Base-by-base conservation (phyloP, 2,329 filamentous ascomycete genomes). In the Aspergillus aculeatinus region DNA sequence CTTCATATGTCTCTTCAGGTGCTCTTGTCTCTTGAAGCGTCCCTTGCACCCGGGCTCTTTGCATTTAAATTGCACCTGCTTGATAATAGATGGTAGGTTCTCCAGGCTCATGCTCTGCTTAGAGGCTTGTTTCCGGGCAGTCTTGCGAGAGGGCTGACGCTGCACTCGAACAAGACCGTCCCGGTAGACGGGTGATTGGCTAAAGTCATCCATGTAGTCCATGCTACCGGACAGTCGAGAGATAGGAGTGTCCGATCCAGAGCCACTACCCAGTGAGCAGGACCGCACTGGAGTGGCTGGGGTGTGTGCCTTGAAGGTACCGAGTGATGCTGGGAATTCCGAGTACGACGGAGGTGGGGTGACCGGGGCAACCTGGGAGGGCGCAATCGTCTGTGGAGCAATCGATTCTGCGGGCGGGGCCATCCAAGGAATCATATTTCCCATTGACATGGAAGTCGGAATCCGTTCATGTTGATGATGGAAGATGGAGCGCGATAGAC, bases 11-110 rank as follows among this genome's bases (percentile, higher is more conserved):
- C 80, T 70, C 69, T 81, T 81, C 19, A 82, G 68, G 59, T 82
- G 80, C 62, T 82, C 80, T 60, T 80, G 78, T 51, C 81, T 69
- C 70, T 80, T 79, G 67, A 83, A 83, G 5, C 75, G 75, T 7
- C 76, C 76, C 57, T 74, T 74, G 64, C 80, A 81, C 7, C 76
- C 77, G 2, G 74, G 72, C 51, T 76, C 73, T 47, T 74, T 72
- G 70, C 80, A 77, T 63, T 74, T 72, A 65, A 79, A 76, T 35
- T 76, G 74, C 2, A 80, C 72, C 68, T 77, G 72, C 53, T 75
- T 75, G 49, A 77, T 77, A 48, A 76, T 73, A 0, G 73, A 64
- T 0, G 76, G 75, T 3, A 77, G 59, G 53, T 73, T 75, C 54
- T 77, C 75, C 16, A 77, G 61, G 42, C 68, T 71, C 19, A 77